Base-by-base conservation (phyloP, 257 asterid genomes). In the Nicotiana undulata region DNA sequence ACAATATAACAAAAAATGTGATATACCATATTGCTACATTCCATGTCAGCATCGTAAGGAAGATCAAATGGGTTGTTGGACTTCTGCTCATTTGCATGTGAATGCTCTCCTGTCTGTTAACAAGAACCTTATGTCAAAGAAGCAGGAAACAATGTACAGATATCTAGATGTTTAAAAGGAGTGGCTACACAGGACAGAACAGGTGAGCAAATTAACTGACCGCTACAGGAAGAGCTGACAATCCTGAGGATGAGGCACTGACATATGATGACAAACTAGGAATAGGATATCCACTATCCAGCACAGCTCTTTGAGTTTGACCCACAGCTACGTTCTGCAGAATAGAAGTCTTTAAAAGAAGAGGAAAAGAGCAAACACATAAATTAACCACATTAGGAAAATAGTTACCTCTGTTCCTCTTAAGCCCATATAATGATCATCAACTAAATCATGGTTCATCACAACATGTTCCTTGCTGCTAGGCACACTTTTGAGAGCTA, bases 61-160 rank as follows among this genome's bases (percentile, higher is more conserved):
- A 92, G 88, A 87, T 95, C 97, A 88, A 95, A 95, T 75, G 98
- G 98, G 87, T 95, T 95, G 81, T 72, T 80, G 80, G 92, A 87
- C 85, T 85, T 90, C 51, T 55, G 82, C 86, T 86, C 88, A 75
- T 81, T 61, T 65, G 85, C 85, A 87, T 84, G 80, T 80, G 89
- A 75, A 77, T 82, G 89, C 80, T 68, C 70, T 58, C 87, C 90
- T 63, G 85, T 94, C 99, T 95, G 86, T 66, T 56, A 58, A 81
- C 70, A 76, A 63, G 78, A 83, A 81, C 72, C 55, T 75, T 32
- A 75, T 76, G 77, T 77, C 53, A 76, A 53, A 77, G 80, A 78
- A 52, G 76, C 40, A 79, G 28, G 63, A 79, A 40, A 61, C 18
- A 61, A 29, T 24, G 17, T 18, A n/a, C 18, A 31, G 74, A 58